Base-by-base conservation (phyloP, 371 early-diverging fungal genomes). In the Apophysomyces sp. region DNA sequence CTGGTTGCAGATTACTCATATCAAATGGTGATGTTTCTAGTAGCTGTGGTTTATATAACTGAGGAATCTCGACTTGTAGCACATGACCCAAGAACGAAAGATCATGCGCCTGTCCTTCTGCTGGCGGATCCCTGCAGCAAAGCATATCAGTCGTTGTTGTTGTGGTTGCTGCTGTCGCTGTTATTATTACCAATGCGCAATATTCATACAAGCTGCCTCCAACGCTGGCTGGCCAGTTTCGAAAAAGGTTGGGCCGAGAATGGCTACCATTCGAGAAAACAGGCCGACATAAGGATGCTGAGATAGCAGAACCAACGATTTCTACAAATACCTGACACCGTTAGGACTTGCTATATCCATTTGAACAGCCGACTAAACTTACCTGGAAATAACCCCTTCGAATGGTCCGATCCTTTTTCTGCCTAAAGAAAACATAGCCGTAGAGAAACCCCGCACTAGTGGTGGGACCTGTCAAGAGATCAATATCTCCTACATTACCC, bases 371-470 rank as follows among this genome's bases (percentile, higher is more conserved):
- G 13, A 15, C 41, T 16, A 12, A 28, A 29, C 57, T 59, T 71
- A 86, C 89, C 79, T 94, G 94, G 69, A 95, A 94, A 64, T 90
- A 96, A 5, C 98, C 98, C 34, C 98, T 86, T 27, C 91, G 80
- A 63, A 95, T 89, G 30, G 84, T 76, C 4, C 88, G 73, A 73
- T 97, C 96, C 68, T 87, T 86, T 72, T 92, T 87, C 67, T 97
- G 98, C 29, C 97, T 85, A 69, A 98, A 98, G 67, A 96, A 96
- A 4, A 94, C 96, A 77, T 94, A 95, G 24, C 94, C 96, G 71
- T 97, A 92, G 6, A 91, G 77, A 68, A 87, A 92, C 37, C 88
- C 91, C 51, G 92, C 91, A 57, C 83, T 86, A 12, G 82, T 76
- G 3, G 86, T 85, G 16, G 86, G 89, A 6, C 86, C 86, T 86